Evolutionary conservation across 768 basidiomycete species (phyloP).

Genomic region (Naganishia friedmannii): DNA sequence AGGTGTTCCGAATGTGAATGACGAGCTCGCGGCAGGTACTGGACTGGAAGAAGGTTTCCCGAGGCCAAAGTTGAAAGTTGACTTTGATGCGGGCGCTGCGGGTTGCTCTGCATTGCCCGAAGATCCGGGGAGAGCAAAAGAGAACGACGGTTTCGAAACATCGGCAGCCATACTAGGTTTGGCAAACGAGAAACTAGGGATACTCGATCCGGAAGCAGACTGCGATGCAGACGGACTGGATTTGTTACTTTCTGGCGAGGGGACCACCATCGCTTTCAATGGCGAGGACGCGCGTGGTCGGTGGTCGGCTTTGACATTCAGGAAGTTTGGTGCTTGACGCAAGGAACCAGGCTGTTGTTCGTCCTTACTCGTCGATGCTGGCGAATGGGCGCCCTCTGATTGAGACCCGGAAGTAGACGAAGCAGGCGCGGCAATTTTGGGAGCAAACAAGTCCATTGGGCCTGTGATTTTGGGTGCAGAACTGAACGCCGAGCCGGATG

Average conservation of each 20-base stretch:
- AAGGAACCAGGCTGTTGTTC: neutral
- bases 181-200: conserved; percentile 7
- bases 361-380: neutral
- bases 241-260: conserved; percentile 15
- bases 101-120: neutral
- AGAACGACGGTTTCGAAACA: neutral
- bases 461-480: conserved; percentile 13
- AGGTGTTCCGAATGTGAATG: conserved; percentile 6
- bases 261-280: conserved; percentile 17
- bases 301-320: conserved; percentile 19
- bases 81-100: neutral
- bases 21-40: neutral
- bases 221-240: neutral
- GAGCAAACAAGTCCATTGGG: conserved; percentile 20
- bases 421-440: neutral
- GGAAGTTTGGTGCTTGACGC: conserved; percentile 8
- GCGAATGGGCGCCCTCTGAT: neutral
- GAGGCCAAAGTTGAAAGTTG: conserved; percentile 8
- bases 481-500: neutral
- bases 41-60: conserved; percentile 15
- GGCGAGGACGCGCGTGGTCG: conserved; percentile 14
- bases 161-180: neutral
- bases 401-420: neutral
- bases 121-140: neutral
- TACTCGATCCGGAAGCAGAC: neutral